Conservation (phyloP, 2,329 filamentous ascomycete genomes). For the Calonectria fujianensis region DNA sequence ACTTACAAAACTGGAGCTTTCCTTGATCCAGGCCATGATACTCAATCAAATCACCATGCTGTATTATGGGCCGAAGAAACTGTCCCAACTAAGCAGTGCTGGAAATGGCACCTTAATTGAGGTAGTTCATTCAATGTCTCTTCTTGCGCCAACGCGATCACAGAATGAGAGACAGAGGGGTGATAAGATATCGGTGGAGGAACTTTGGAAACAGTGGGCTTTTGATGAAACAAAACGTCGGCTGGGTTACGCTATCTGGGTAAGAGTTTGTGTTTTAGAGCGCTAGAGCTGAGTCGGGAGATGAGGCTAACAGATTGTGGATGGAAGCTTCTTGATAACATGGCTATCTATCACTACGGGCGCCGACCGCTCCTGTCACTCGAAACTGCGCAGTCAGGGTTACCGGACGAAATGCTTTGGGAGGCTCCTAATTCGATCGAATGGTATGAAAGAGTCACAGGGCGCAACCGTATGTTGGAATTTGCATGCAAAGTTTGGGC, state of each 20-base stretch:
- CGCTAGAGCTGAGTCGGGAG: not conserved
- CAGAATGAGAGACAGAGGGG: not conserved
- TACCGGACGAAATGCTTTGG: slow-evolving; percentile 17
- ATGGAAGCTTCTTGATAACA: slow-evolving; percentile 4
- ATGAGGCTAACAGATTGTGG: slow-evolving; percentile 32
- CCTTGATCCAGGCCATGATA: slow-evolving; percentile 40
- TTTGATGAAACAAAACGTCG: slow-evolving; percentile 36
- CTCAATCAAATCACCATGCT: slow-evolving; percentile 42
- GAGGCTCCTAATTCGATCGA: not conserved
- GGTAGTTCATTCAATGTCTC: slow-evolving; percentile 9
- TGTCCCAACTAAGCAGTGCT: not conserved
- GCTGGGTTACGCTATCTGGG: slow-evolving; percentile 41
- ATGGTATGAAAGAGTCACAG: not conserved
- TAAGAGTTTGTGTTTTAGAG: slow-evolving; percentile 32
- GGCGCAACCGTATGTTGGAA: not conserved
- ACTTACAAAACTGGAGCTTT: not conserved
- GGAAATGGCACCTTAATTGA: slow-evolving; percentile 8
- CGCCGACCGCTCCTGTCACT: slow-evolving; percentile 2
- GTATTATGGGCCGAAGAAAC: slow-evolving; percentile 30
- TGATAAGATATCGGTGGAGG: not conserved
- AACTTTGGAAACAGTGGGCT: slow-evolving; percentile 33
- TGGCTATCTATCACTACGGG: slow-evolving; percentile 9
- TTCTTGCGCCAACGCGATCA: not conserved
- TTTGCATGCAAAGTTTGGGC: not conserved
- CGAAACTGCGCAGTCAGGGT: slow-evolving; percentile 1